phyloP scores from a whole-genome alignment of 1,139 yeast species.

The Zygosaccharomyces pseudobailii region DNA sequence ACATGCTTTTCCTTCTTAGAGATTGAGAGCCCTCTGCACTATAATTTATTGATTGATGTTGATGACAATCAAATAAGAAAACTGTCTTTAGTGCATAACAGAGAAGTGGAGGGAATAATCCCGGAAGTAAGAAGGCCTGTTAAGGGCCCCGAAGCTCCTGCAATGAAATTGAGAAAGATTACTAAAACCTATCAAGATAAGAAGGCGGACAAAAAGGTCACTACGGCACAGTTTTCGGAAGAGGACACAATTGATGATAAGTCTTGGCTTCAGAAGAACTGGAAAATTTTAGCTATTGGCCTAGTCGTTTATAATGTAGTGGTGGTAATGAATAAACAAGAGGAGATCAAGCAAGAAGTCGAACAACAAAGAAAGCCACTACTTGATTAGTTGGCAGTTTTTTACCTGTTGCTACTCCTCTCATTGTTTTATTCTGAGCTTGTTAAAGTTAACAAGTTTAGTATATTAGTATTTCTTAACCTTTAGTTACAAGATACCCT shows the following conservation, averaged over 20 bases:
- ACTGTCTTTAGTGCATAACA: slow-evolving; percentile 21
- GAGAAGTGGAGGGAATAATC: slow-evolving; percentile 13
- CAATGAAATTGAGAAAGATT: slow-evolving; percentile 23
- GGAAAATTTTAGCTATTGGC: slow-evolving; percentile 30
- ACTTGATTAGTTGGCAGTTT: not conserved
- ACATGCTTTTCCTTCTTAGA: slow-evolving; percentile 26
- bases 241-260: slow-evolving; percentile 19
- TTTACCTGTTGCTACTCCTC: not conserved
- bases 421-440: not conserved
- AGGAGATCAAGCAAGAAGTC: slow-evolving; percentile 5
- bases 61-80: slow-evolving; percentile 14
- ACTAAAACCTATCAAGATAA: slow-evolving; percentile 33
- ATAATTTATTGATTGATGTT: slow-evolving; percentile 18
- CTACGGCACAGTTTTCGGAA: slow-evolving; percentile 20
- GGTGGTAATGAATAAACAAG: slow-evolving; percentile 6
- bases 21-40: slow-evolving; percentile 21
- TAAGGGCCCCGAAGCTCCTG: slow-evolving; percentile 22
- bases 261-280: slow-evolving; percentile 29
- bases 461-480: too few relatives aligned
- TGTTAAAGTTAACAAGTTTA: not conserved
- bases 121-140: slow-evolving; percentile 16
- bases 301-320: slow-evolving; percentile 21
- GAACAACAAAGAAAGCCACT: not conserved
- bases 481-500: too few relatives aligned
- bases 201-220: slow-evolving; percentile 19